Evolutionary conservation across 2,329 filamentous ascomycete genomes (phyloP).

Genomic region (Metarhizium sp.): DNA sequence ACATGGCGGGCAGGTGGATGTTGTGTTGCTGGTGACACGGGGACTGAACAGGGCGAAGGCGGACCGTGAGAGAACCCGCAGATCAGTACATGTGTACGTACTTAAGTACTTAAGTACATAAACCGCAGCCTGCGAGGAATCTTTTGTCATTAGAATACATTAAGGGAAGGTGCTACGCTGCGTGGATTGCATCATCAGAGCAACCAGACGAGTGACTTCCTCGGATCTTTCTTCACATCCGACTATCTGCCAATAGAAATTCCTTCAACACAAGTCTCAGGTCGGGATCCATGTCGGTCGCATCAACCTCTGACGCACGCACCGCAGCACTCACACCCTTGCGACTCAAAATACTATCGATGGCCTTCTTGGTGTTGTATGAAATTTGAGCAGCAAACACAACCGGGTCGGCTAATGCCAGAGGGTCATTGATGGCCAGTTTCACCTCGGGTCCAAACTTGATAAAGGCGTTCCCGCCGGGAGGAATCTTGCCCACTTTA

Average conservation of each 20-base stretch:
- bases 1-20: too few species aligned
- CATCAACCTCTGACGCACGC: slow-evolving; percentile 9
- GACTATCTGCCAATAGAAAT: slow-evolving; percentile 10
- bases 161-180: too few species aligned
- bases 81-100: too few species aligned
- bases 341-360: slow-evolving; percentile 8
- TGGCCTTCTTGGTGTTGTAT: slow-evolving; percentile 10
- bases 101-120: too few species aligned
- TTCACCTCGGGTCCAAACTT: slow-evolving; percentile 8
- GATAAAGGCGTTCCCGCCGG: slow-evolving; percentile 4
- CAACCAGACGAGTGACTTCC: too few species aligned
- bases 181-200: too few species aligned
- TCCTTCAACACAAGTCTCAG: slow-evolving; percentile 11
- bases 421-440: slow-evolving; percentile 8
- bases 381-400: slow-evolving; percentile 10
- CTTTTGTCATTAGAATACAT: background rate
- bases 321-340: slow-evolving; percentile 2
- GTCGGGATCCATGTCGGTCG: slow-evolving; percentile 13
- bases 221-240: background rate
- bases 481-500: slow-evolving; percentile 6
- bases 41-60: too few species aligned
- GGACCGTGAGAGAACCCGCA: too few species aligned
- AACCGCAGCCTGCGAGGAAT: too few species aligned
- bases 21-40: too few species aligned
- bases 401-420: slow-evolving; percentile 8